phyloP scores from a whole-genome alignment of 345 rosid genomes.

The Viola odorata region DNA sequence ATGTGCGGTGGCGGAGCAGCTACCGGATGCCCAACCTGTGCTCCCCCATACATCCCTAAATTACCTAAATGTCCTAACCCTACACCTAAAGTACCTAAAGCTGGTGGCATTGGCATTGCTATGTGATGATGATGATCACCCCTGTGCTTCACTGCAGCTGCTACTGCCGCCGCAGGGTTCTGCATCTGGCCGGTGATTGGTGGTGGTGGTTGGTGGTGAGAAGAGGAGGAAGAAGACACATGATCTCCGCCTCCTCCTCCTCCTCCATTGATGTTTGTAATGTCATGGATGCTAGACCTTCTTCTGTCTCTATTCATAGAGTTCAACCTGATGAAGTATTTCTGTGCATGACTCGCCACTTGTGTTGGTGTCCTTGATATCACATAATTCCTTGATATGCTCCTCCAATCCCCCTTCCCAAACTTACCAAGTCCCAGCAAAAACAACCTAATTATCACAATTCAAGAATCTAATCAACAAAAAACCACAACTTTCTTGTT shows the following conservation, averaged over 20 bases:
- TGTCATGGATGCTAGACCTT: constrained; percentile 90
- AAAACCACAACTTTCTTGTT: background rate
- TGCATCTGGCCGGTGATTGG: constrained; percentile 68
- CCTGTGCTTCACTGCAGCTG: constrained; percentile 33
- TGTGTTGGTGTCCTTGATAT: constrained; percentile 90
- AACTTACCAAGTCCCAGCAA: constrained; percentile 82
- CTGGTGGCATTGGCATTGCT: constrained; percentile 25
- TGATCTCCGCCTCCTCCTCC: constrained; percentile 11
- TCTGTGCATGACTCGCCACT: constrained; percentile 95
- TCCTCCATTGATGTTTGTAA: constrained; percentile 59
- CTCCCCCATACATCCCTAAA: constrained; percentile 55
- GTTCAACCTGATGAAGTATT: constrained; percentile 76
- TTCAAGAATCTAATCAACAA: background rate
- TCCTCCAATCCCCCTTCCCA: constrained; percentile 98
- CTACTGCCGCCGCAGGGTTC: constrained; percentile 19
- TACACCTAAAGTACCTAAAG: too few species aligned
- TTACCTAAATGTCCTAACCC: constrained; percentile 12
- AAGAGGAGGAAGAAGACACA: constrained; percentile 2
- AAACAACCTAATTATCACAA: constrained; percentile 56
- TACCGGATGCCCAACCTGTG: constrained; percentile 68
- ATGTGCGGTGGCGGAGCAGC: constrained; percentile 59
- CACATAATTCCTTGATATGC: constrained; percentile 87
- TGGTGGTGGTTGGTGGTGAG: constrained; percentile 26
- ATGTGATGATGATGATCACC: constrained; percentile 44
- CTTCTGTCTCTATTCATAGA: constrained; percentile 84